phyloP scores from a whole-genome alignment of 495 filamentous ascomycete genomes.

The Pseudoneurospora amorphoporcata region DNA sequence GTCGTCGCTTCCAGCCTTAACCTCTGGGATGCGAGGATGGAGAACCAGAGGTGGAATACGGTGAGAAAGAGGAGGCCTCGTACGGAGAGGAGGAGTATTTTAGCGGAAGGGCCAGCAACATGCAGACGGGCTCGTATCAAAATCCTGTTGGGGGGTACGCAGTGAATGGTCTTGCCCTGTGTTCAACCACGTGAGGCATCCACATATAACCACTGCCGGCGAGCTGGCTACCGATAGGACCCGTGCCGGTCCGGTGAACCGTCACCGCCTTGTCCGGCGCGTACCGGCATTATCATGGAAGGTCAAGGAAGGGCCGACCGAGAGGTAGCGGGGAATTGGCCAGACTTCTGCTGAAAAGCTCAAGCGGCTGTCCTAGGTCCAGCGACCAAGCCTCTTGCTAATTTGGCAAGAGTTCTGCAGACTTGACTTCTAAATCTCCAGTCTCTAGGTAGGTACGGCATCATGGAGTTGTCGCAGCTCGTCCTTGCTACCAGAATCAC shows the following conservation, averaged over 20 bases:
- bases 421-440: neutral
- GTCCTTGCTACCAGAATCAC: neutral
- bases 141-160: neutral
- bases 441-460: neutral
- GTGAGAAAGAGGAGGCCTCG: neutral
- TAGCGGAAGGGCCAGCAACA: neutral
- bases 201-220: neutral
- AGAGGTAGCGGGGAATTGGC: neutral
- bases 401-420: neutral
- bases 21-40: neutral
- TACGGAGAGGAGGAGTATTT: neutral
- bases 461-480: neutral
- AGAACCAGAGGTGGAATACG: neutral
- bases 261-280: rapidly evolving
- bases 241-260: neutral
- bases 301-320: neutral
- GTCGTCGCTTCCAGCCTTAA: neutral
- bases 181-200: neutral
- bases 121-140: neutral
- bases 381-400: neutral
- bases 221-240: neutral
- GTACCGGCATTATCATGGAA: neutral
- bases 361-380: neutral
- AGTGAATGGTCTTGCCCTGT: neutral
- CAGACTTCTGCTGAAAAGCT: neutral